A percentile compares a stretch with the other conserved stretches of the same genome.
Conservation (phyloP, 2,329 filamentous ascomycete species). For the Xylariaceae sp. region DNA sequence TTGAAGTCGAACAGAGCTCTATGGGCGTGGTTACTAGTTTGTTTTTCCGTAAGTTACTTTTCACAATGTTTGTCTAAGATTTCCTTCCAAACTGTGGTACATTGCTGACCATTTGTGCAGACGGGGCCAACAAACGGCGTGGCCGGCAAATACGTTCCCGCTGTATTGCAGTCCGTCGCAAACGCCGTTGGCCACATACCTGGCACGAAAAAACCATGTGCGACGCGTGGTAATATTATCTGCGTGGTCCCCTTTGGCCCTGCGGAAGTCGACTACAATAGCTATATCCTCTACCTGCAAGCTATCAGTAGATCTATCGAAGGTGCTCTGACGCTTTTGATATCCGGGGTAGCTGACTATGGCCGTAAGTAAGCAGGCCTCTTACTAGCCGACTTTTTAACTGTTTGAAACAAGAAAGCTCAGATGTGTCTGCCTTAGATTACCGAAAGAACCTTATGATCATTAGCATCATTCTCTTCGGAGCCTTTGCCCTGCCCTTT, state of each 20-base stretch:
- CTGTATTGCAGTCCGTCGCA: slow-evolving; percentile 24
- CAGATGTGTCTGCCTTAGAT: background rate
- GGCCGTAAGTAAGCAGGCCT: slow-evolving; percentile 11
- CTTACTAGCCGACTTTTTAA: background rate
- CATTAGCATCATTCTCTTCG: slow-evolving; percentile 21
- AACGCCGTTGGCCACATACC: slow-evolving; percentile 25
- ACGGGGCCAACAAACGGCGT: slow-evolving; percentile 23
- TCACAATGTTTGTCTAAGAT: background rate
- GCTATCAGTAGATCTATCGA: slow-evolving; percentile 23
- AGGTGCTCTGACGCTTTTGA: slow-evolving; percentile 16
- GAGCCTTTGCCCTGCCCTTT: slow-evolving; percentile 21
- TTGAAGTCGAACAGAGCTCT: slow-evolving; percentile 14
- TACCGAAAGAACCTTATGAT: slow-evolving; percentile 26
- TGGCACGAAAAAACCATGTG: slow-evolving; percentile 23
- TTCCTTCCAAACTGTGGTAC: background rate
- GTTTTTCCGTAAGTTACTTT: slow-evolving; percentile 20
- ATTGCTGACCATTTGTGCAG: slow-evolving; percentile 2
- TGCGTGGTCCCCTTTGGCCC: slow-evolving; percentile 24
- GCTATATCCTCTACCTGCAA: slow-evolving; percentile 23
- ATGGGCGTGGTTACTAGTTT: slow-evolving; percentile 25
- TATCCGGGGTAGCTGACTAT: slow-evolving; percentile 27
- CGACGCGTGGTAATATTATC: slow-evolving; percentile 19
- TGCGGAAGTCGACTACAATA: slow-evolving; percentile 25
- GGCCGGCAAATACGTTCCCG: slow-evolving; percentile 21
- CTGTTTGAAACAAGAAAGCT: background rate